Evolutionary conservation across 2,329 filamentous ascomycete species (phyloP), one percentile per base, ranked within the genome.

Genomic region (Endothia cerciana): DNA sequence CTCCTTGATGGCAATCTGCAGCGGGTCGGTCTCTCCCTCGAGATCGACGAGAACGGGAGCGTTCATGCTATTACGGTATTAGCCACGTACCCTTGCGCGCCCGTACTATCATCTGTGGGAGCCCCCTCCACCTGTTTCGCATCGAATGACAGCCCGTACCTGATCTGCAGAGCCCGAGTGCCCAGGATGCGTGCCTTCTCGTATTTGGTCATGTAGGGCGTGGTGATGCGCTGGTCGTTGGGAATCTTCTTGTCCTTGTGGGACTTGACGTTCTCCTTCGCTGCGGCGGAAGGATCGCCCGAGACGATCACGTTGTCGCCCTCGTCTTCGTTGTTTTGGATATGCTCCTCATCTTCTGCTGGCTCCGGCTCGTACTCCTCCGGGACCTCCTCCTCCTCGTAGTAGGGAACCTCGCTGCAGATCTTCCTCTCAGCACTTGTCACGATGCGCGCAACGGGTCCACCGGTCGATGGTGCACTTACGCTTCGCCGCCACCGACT

Each of bases 121-220:
- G n/a, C n/a, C n/a, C n/a, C n/a, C n/a, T n/a, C n/a, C n/a, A n/a
- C n/a, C 60, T 45, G n/a, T 55, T n/a, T 53, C 58, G 62, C 61
- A 59, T 28, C 17, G 25, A 49, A 25, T 30, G 40, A 60, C 51
- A 60, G 33, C 17, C 72, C 87, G 63, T 79, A 96, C 93, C 93
- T 97, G 76, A 99, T 98, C 80, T 99, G 95, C 76, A 98, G 80
- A 49, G 95, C 95, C 71, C 95, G 86, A 49, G 95, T 98, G 58
- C 95, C 95, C 70, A 99, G 81, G 67, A 99, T 94, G 75, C 95
- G 89, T 69, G 95, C 95, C 73, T 90, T 88, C 84, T 99, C 95
- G 80, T 99, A 99, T 82, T 99, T 99, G 71, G 95, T 99, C 94
- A 99, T 97, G 81, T 97, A 99, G 2, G 94, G 95, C 36, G 95